phyloP scores from a whole-genome alignment of 371 early-diverging fungal species.

The Saksenaea oblongispora region DNA sequence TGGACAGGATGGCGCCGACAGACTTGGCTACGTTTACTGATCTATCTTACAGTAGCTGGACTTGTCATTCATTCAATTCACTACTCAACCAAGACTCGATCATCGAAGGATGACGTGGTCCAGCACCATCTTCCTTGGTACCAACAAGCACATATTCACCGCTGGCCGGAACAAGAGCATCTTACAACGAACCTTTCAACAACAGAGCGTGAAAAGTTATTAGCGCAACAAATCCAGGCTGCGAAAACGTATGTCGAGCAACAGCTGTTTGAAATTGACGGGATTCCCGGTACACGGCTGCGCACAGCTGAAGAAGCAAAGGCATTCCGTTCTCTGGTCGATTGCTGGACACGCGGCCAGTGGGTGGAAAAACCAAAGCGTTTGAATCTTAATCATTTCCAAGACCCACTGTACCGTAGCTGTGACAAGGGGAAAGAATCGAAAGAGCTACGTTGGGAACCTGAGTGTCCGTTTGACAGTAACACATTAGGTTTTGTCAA shows the following conservation, averaged over 20 bases:
- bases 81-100: neutral
- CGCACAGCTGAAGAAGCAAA: conserved; percentile 3
- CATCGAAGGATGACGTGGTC: too few relatives aligned
- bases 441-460: neutral
- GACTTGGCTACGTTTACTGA: neutral
- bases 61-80: neutral
- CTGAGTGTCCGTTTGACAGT: neutral
- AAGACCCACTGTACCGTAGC: conserved; percentile 41
- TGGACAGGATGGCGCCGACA: neutral
- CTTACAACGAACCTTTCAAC: neutral
- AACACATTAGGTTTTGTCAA: neutral
- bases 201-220: neutral
- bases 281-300: conserved; percentile 18
- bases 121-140: neutral
- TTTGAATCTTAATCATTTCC: conserved; percentile 25
- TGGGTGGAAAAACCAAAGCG: conserved; percentile 9
- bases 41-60: neutral
- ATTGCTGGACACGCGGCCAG: conserved; percentile 23
- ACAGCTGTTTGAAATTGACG: neutral
- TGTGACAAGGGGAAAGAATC: conserved; percentile 24
- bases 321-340: conserved; percentile 6
- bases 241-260: neutral
- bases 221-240: neutral
- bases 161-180: conserved; percentile 6
- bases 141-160: neutral